phyloP scores from a whole-genome alignment of 2,329 filamentous ascomycete genomes.

The Fusarium sp. region DNA sequence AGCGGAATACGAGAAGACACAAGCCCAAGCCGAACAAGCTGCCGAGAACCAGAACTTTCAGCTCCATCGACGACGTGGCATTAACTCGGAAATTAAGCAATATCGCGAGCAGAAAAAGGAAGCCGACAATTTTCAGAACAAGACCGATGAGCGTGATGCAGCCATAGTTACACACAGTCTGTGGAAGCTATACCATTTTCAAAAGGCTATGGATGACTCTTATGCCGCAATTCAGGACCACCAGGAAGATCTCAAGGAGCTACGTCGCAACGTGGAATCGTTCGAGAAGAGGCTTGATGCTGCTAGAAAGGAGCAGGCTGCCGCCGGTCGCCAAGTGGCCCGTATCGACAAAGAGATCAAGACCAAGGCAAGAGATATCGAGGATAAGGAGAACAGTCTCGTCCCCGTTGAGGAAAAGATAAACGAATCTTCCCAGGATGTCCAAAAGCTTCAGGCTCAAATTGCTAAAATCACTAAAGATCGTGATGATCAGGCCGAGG shows the following conservation, averaged over 20 bases:
- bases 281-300: slow-evolving; percentile 85
- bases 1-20: slow-evolving; percentile 91
- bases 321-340: slow-evolving; percentile 79
- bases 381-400: slow-evolving; percentile 86
- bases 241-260: slow-evolving; percentile 94
- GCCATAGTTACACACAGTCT: slow-evolving; percentile 93
- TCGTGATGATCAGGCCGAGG: slow-evolving; percentile 76
- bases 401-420: slow-evolving; percentile 96
- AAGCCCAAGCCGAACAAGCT: slow-evolving; percentile 86
- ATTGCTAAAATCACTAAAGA: slow-evolving; percentile 81
- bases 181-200: slow-evolving; percentile 97
- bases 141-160: slow-evolving; percentile 89
- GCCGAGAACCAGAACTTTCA: slow-evolving; percentile 90
- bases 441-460: slow-evolving; percentile 75
- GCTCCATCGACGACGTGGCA: slow-evolving; percentile 88
- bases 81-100: slow-evolving; percentile 98
- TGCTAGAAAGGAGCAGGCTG: slow-evolving; percentile 85
- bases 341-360: slow-evolving; percentile 90
- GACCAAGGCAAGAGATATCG: slow-evolving; percentile 85
- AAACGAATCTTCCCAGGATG: slow-evolving; percentile 78
- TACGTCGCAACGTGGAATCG: slow-evolving; percentile 86
- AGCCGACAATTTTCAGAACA: slow-evolving; percentile 91
- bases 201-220: slow-evolving; percentile 92
- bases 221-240: slow-evolving; percentile 91
- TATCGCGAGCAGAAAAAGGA: slow-evolving; percentile 98